phyloP scores from a whole-genome alignment of 257 asterid genomes.

The Jaltomata sinuosa region DNA sequence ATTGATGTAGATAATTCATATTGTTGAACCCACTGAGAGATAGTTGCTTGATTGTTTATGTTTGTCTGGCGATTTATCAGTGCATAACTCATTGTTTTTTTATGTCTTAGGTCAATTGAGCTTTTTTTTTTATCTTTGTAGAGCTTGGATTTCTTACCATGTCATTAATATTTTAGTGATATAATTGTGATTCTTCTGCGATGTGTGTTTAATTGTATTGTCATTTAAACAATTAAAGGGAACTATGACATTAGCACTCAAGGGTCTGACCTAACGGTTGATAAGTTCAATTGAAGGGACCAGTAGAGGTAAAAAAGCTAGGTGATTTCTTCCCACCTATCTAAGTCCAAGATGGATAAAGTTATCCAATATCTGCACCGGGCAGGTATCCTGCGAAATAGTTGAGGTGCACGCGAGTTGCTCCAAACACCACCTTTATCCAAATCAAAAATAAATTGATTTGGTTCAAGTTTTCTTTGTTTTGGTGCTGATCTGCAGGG shows the following conservation, averaged over 20 bases:
- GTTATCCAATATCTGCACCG: background rate
- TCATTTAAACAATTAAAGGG: background rate
- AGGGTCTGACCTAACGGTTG: background rate
- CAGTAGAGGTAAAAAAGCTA: background rate
- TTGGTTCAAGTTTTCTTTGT: background rate
- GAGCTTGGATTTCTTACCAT: background rate
- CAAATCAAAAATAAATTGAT: background rate
- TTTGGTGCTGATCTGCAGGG: background rate
- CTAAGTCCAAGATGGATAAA: background rate
- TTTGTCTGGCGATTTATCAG: background rate
- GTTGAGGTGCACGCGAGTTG: background rate
- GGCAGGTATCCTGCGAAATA: background rate
- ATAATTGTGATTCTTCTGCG: background rate
- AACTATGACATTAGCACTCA: background rate
- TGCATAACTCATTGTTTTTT: background rate
- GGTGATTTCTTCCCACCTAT: background rate
- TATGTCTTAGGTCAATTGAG: background rate
- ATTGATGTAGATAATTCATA: background rate
- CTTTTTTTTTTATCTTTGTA: background rate
- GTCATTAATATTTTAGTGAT: background rate
- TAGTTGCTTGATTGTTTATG: background rate
- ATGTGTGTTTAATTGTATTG: background rate
- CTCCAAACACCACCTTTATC: background rate
- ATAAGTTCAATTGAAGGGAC: background rate
- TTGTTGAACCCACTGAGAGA: background rate